Evolutionary conservation across 2,329 filamentous ascomycete genomes (phyloP).

Genomic region (Eurotiales sp.): DNA sequence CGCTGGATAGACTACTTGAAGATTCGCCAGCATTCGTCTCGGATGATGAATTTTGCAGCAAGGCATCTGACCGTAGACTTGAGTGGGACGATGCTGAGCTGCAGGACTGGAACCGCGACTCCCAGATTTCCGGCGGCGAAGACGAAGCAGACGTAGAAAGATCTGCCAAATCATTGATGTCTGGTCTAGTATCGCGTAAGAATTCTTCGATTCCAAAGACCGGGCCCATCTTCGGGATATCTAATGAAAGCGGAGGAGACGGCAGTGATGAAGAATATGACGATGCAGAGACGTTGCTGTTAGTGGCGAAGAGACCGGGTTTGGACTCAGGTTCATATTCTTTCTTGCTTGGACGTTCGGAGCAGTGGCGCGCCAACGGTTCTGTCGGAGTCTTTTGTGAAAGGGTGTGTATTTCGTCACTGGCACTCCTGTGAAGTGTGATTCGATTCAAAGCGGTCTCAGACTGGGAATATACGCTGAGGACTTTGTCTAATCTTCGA

Average conservation of each 20-base stretch:
- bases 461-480: conserved; percentile 1
- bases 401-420: not conserved
- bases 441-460: conserved; percentile 7
- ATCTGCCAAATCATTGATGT: not conserved
- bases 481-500: not conserved
- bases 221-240: conserved; percentile 6
- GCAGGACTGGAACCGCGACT: not conserved
- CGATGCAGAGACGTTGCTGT: conserved; percentile 20
- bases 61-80: conserved; percentile 4
- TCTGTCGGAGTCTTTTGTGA: not conserved
- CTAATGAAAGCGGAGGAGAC: conserved; percentile 22
- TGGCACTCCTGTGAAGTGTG: not conserved
- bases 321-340: no score
- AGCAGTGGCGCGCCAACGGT: not conserved
- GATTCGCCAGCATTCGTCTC: conserved; percentile 11
- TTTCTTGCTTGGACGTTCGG: conserved; percentile 3
- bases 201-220: conserved; percentile 12
- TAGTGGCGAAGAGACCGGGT: conserved; percentile 22
- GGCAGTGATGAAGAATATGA: conserved; percentile 19
- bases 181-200: not conserved
- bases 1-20: conserved; percentile 20
- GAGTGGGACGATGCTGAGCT: conserved; percentile 10
- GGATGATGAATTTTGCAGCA: conserved; percentile 17
- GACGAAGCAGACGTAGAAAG: conserved; percentile 21
- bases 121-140: conserved; percentile 13